phyloP scores from a whole-genome alignment of 2,329 filamentous ascomycete genomes.

The Botrytis sinoallii region DNA sequence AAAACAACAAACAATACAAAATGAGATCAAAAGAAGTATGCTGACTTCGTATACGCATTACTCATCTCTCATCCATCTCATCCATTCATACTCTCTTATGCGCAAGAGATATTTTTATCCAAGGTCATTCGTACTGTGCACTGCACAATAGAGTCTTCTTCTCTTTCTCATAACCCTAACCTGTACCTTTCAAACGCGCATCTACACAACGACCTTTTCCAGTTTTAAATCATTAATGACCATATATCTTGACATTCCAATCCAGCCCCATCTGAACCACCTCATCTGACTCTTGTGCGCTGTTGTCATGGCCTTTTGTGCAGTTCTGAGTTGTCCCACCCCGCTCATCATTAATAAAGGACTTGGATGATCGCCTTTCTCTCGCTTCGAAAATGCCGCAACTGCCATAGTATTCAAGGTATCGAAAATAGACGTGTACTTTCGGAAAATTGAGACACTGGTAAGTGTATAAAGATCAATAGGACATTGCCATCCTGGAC shows the following conservation, averaged over 20 bases:
- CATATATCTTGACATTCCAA: conserved; percentile 89
- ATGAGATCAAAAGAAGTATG: background rate
- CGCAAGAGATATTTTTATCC: background rate
- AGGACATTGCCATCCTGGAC: conserved; percentile 64
- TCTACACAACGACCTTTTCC: conserved; percentile 44
- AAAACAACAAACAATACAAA: conserved; percentile 11
- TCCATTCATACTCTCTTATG: conserved; percentile 1
- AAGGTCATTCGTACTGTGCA: background rate
- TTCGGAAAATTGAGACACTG: conserved; percentile 68
- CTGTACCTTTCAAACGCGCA: too few species aligned
- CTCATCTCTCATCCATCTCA: conserved; percentile 13
- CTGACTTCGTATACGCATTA: conserved; percentile 12
- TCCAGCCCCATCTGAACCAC: conserved; percentile 98
- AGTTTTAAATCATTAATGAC: conserved; percentile 80
- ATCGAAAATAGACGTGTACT: conserved; percentile 79
- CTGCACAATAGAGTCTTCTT: background rate
- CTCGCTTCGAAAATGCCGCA: conserved; percentile 46
- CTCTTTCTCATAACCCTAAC: background rate
- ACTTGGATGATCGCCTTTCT: conserved; percentile 49
- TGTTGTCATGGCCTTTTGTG: conserved; percentile 81
- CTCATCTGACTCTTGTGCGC: conserved; percentile 96
- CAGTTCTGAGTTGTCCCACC: conserved; percentile 60
- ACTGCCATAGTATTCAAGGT: conserved; percentile 64
- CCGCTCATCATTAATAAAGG: conserved; percentile 70
- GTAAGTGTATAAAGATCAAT: conserved; percentile 84